These are phyloP conservation scores for Candida silvicultrix DNA, from an alignment of 805 yeast genomes.

Conservation along the genomic window DNA sequence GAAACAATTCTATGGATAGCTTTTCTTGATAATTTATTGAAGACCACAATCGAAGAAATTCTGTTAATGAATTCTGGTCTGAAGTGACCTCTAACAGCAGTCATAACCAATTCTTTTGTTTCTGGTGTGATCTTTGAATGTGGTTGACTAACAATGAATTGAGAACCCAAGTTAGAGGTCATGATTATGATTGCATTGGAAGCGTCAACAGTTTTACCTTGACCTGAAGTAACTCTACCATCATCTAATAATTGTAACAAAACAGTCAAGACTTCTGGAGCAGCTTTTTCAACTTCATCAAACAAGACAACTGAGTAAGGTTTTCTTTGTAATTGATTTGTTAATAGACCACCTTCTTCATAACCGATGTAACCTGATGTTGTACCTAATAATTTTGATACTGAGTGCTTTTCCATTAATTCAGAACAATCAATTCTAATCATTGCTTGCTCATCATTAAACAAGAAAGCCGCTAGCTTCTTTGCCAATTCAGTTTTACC, in stretches of 20 bases:
- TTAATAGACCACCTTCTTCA: conserved; percentile 95
- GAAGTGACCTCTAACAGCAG: conserved; percentile 79
- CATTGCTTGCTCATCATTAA: conserved; percentile 95
- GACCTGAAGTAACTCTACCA: conserved; percentile 92
- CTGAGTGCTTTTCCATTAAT: conserved; percentile 90
- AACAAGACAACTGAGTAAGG: conserved; percentile 96
- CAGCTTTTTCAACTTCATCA: conserved; percentile 98
- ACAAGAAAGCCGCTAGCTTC: conserved; percentile 92
- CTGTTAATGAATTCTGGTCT: conserved; percentile 97
- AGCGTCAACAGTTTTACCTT: conserved; percentile 90
- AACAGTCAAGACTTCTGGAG: conserved; percentile 93
- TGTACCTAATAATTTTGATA: conserved; percentile 91
- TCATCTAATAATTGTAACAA: conserved; percentile 91
- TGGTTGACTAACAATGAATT: conserved; percentile 66
- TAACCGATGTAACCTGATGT: conserved; percentile 97
- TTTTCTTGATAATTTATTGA: conserved; percentile 86
- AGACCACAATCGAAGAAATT: conserved; percentile 86
- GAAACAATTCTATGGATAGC: conserved; percentile 90
- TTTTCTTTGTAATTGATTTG: conserved; percentile 83
- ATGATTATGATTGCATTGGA: conserved; percentile 88
- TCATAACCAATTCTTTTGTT: conserved; percentile 77
- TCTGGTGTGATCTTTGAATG: conserved; percentile 57
- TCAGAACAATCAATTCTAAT: conserved; percentile 98
- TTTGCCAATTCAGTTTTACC: conserved; percentile 98
- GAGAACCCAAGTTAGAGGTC: conserved; percentile 98